Base-by-base conservation (phyloP, 257 asterid genomes). In the Solanum clarkiae region DNA sequence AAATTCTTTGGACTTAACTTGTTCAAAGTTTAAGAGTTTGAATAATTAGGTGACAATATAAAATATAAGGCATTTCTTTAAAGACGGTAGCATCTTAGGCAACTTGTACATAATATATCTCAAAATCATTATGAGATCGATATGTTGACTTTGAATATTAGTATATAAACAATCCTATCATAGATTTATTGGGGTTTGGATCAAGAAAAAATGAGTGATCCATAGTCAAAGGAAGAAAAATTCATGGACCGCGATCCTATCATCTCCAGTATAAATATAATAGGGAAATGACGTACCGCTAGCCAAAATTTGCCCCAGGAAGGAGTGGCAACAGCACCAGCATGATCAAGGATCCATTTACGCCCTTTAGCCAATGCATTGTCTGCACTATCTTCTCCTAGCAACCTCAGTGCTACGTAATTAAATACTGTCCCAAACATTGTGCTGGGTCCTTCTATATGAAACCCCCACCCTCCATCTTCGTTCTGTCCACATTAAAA, bases 391-490 rank as follows among this genome's bases (percentile, higher is more conserved):
- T 86, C 91, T 49, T 88, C 91, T 44, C 94, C 92, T 10, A 90
- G 84, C 59, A 91, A 70, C 15, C 93, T 85, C 80, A 90, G 62
- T 24, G 89, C 81, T 53, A 91, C 68, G 74, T 91, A 91, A 26
- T 84, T 90, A 26, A 90, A 70, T 24, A 84, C 82, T 5, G 92
- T 81, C 60, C 92, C 87, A 74, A 91, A 91, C 90, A 90, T 90
- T 29, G 92, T 87, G 85, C 94, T 91, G 18, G 56, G 88, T 1
- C 94, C 93, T 68, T 91, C 94, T n/a, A 91, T 84, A 65, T 91
- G 94, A 2, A 90, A 81, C n/a, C 94, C 92, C 94, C 92, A 90
- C 0, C 93, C 94, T 20, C 93, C 94, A 85, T 91, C 94, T 62
- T 87, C 92, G 53, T 91, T 91, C 94, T 88, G 81, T 75, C 24